These are phyloP conservation scores for Trapa incisa DNA, from an alignment of 345 rosid genomes.

Conservation along the genomic window DNA sequence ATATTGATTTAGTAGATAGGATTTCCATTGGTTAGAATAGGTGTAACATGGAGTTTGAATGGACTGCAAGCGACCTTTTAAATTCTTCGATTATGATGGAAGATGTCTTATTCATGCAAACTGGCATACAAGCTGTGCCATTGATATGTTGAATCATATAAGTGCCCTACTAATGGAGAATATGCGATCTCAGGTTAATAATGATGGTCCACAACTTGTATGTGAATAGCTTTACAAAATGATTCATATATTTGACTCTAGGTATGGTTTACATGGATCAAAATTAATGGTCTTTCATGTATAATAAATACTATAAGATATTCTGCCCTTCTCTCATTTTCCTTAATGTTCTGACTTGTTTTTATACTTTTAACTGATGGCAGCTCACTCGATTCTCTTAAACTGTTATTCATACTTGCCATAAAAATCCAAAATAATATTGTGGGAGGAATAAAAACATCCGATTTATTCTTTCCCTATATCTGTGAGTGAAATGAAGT, in stretches of 20 bases:
- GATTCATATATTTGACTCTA: neutral
- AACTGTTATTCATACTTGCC: neutral
- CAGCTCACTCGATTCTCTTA: neutral
- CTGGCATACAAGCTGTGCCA: neutral
- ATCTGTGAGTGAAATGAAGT: neutral
- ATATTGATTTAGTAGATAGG: neutral
- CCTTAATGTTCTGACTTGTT: neutral
- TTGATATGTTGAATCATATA: neutral
- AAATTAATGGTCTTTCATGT: neutral
- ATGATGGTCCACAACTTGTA: neutral
- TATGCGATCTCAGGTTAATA: neutral
- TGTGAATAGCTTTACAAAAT: neutral
- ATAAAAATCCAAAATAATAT: no score
- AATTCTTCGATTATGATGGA: constrained; percentile 10
- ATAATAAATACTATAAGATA: neutral
- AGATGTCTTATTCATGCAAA: neutral
- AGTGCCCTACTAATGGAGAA: neutral
- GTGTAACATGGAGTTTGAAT: neutral
- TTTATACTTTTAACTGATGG: neutral
- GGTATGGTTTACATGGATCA: neutral
- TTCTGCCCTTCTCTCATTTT: neutral
- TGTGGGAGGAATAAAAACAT: neutral
- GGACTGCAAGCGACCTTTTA: constrained; percentile 18
- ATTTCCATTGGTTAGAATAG: neutral
- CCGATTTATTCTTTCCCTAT: neutral